Evolutionary conservation across 805 yeast genomes (phyloP).

Genomic region (Candida krabiensis): DNA sequence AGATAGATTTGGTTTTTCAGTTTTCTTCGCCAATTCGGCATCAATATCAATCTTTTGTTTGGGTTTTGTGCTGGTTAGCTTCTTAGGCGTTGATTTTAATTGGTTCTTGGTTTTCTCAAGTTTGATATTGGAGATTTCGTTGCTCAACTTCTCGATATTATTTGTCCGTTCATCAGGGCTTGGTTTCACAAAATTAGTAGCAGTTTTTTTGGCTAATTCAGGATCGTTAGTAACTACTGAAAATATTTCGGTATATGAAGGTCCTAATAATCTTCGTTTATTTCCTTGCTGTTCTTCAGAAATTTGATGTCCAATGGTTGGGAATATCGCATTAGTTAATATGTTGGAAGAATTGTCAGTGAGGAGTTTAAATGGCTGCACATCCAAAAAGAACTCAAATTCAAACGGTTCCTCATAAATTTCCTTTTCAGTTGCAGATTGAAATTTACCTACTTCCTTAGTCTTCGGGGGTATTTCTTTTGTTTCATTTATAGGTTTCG

Average conservation of each 20-base stretch:
- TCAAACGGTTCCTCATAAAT: constrained; percentile 12
- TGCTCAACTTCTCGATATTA: constrained; percentile 26
- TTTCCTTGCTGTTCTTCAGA: constrained; percentile 7
- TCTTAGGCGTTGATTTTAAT: constrained; percentile 11
- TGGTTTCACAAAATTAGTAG: constrained; percentile 59
- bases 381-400: constrained; percentile 5
- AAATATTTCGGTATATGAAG: constrained; percentile 10
- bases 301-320: neutral
- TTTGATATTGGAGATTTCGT: constrained; percentile 24
- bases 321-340: constrained; percentile 10
- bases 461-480: neutral
- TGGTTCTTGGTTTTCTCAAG: constrained; percentile 11
- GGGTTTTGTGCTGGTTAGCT: constrained; percentile 38
- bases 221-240: constrained; percentile 39
- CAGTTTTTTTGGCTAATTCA: constrained; percentile 42
- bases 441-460: too few species aligned
- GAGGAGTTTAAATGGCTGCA: constrained; percentile 3
- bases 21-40: constrained; percentile 36
- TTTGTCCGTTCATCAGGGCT: constrained; percentile 73
- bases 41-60: constrained; percentile 44
- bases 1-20: constrained; percentile 55
- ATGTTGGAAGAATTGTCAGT: constrained; percentile 12
- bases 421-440: neutral
- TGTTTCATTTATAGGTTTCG: neutral
- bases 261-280: constrained; percentile 4